Percentiles rank a stretch among this genome's conserved stretches.
Conservation (phyloP, 2,329 filamentous ascomycete genomes). For the Colletotrichum euphorbiae region DNA sequence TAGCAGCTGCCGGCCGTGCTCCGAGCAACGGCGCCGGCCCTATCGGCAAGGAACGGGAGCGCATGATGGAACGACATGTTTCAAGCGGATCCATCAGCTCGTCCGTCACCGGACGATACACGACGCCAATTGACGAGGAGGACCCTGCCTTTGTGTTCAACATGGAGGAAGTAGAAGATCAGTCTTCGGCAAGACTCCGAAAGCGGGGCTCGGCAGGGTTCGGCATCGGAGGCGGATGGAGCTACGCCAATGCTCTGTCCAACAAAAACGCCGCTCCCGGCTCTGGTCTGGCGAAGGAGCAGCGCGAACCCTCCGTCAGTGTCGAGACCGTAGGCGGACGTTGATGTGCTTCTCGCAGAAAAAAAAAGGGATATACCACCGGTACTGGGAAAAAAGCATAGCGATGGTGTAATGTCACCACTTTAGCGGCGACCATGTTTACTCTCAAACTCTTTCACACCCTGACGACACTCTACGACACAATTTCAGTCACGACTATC, state of each 20-base stretch:
- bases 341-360: constrained; percentile 12
- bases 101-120: constrained; percentile 66
- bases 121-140: constrained; percentile 74
- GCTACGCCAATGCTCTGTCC: constrained; percentile 52
- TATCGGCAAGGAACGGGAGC: constrained; percentile 54
- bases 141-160: constrained; percentile 73
- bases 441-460: constrained; percentile 28
- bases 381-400: constrained; percentile 26
- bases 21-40: constrained; percentile 53
- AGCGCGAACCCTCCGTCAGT: constrained; percentile 39
- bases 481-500: constrained; percentile 35
- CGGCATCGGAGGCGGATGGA: constrained; percentile 53
- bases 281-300: constrained; percentile 39
- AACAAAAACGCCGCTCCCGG: constrained; percentile 27
- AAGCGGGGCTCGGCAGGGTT: constrained; percentile 63
- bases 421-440: constrained; percentile 15
- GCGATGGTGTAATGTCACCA: constrained; percentile 29
- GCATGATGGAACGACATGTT: constrained; percentile 66
- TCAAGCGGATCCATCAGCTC: constrained; percentile 70
- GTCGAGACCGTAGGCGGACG: constrained; percentile 41
- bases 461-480: constrained; percentile 39
- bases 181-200: constrained; percentile 56
- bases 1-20: constrained; percentile 54
- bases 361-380: neutral
- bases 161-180: constrained; percentile 72